Percentiles rank a stretch among this genome's conserved stretches.
phyloP scores from a whole-genome alignment of 169 alveolate genomes.

The Plasmodium billcollinsi region DNA sequence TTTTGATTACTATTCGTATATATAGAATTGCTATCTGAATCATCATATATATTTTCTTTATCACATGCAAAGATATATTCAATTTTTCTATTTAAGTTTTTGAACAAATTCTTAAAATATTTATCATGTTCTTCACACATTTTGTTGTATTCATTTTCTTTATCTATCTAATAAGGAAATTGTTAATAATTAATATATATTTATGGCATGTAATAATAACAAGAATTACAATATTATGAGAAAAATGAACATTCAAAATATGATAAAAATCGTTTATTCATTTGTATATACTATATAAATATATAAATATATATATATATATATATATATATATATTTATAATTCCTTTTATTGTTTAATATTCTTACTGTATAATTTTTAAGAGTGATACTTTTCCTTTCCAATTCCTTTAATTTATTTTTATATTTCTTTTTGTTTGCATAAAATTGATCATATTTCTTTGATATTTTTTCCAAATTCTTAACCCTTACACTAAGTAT shows the following conservation, averaged over 20 bases:
- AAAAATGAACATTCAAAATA: no score
- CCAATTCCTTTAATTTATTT: slow-evolving; percentile 25
- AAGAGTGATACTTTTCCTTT: slow-evolving; percentile 10
- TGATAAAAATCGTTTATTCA: no score
- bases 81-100: slow-evolving; percentile 46
- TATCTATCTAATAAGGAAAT: slow-evolving; percentile 35
- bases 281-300: no score
- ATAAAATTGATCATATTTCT: slow-evolving; percentile 28
- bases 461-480: slow-evolving; percentile 42
- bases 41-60: not conserved
- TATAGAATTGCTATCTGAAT: not conserved
- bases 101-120: slow-evolving; percentile 32
- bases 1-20: slow-evolving; percentile 10
- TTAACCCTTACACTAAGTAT: slow-evolving; percentile 49
- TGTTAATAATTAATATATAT: no score
- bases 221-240: no score
- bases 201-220: no score
- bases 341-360: no score
- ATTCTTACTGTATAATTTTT: slow-evolving; percentile 38
- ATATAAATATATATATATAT: no score
- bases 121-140: slow-evolving; percentile 45
- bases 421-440: slow-evolving; percentile 18
- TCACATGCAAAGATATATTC: slow-evolving; percentile 16
- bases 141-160: slow-evolving; percentile 52
- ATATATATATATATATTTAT: no score